Conservation (phyloP, 257 asterid genomes). For the Ligustrum vulgare region DNA sequence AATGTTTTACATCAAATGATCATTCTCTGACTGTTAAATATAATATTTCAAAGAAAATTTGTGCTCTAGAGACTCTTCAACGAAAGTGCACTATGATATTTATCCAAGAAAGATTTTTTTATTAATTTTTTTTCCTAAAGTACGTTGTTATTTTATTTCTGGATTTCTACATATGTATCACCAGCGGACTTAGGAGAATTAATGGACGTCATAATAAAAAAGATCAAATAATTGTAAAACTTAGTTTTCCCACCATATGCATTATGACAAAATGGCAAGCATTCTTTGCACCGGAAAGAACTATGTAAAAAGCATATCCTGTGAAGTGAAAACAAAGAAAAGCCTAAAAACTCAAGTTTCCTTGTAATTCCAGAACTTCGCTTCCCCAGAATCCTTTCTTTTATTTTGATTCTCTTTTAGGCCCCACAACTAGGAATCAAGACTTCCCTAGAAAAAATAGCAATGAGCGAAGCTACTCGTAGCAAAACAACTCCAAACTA, state of each 20-base stretch:
- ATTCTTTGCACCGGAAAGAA: neutral
- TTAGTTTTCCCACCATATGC: neutral
- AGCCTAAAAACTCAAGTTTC: too few relatives aligned
- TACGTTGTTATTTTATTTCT: too few relatives aligned
- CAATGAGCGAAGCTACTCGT: too few relatives aligned
- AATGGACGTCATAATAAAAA: neutral
- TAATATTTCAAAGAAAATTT: too few relatives aligned
- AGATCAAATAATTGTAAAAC: neutral
- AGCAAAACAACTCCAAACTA: too few relatives aligned
- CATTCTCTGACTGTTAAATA: too few relatives aligned
- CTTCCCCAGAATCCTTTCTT: too few relatives aligned
- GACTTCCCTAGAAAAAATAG: too few relatives aligned
- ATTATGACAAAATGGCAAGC: neutral
- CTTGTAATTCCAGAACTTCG: too few relatives aligned
- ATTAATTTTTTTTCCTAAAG: neutral
- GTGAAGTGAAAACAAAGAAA: neutral
- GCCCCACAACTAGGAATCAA: too few relatives aligned
- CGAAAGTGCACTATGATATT: neutral
- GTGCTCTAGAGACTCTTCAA: neutral
- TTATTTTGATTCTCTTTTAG: too few relatives aligned
- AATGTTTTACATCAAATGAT: neutral
- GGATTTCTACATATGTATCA: neutral
- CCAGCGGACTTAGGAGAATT: neutral
- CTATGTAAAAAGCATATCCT: neutral
- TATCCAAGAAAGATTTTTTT: too few relatives aligned